Evolutionary conservation across 345 rosid genomes (phyloP), one percentile per base, ranked within the genome.

Genomic region (Gossypioides kirkii): DNA sequence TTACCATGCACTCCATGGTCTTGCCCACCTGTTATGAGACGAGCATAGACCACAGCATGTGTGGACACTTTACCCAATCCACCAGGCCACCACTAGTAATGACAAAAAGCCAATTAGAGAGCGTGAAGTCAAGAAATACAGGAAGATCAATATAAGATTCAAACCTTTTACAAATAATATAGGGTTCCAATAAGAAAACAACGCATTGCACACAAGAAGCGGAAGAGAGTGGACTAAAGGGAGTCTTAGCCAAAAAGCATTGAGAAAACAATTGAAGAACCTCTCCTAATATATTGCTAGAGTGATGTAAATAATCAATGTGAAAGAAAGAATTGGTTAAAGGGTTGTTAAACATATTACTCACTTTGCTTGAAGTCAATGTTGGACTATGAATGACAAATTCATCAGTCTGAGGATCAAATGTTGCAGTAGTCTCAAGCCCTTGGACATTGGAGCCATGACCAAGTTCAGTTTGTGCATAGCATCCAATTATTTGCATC

Each of bases 371-470:
- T 28, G 99, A 91, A 76, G 98, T 96, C 78, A 91, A 81, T 25
- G 98, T 96, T 5, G 99, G 99, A 80, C 97, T 93, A 75, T 96
- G 81, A 70, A 93, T 77, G 8, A 91, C 84, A 77, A 93, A 96
- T 74, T 96, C 99, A 80, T 96, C 99, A 0, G 92, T 90, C 83
- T 87, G 65, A 65, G 88, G 92, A 83, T 96, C 99, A 85, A 91
- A 96, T 0, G 98, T 96, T 52, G 99, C 98, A 47, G 97, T 93
- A 23, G 98, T 96, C 83, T 96, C 99, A 71, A 93, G 97, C 11
- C 99, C 99, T 84, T 96, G 99, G 72, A 96, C 98, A 71, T 96
- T 96, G 41, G 99, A 96, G 76, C 98, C 99, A 79, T 96, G 99
- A 73, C 99, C 99, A 62, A 96, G 98, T 83, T 96, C 99, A 77